Percentiles rank a stretch among this genome's conserved stretches.
Evolutionary conservation across 352 stramenopile genomes (phyloP).

Genomic region (Pythium sukuiense): DNA sequence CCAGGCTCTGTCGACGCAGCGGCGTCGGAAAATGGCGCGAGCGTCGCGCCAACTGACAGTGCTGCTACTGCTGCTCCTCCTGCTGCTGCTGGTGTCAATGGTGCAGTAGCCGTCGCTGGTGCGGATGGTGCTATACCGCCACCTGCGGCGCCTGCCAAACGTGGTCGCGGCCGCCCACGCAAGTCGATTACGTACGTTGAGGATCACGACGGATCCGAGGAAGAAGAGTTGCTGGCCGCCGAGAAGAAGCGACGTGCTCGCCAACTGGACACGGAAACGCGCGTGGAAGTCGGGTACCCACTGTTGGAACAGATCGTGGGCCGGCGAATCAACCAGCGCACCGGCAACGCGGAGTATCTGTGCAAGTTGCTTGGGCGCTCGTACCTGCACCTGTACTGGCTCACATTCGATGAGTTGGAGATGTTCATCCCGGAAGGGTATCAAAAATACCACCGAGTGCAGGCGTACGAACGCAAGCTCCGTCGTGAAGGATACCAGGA

Average conservation of each 20-base stretch:
- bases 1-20: not conserved
- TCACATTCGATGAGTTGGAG: slow-evolving; percentile 86
- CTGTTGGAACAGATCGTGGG: slow-evolving; percentile 83
- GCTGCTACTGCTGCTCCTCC: not conserved
- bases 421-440: slow-evolving; percentile 84
- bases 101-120: not conserved
- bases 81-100: not conserved
- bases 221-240: slow-evolving; percentile 46
- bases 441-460: slow-evolving; percentile 83
- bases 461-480: slow-evolving; percentile 83
- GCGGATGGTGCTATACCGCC: not conserved
- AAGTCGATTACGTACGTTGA: slow-evolving; percentile 82
- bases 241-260: slow-evolving; percentile 77
- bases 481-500: slow-evolving; percentile 81
- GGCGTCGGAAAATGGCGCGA: not conserved
- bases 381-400: slow-evolving; percentile 88
- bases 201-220: slow-evolving; percentile 66
- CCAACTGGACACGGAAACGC: slow-evolving; percentile 71
- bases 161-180: slow-evolving; percentile 37
- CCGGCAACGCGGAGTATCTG: slow-evolving; percentile 75
- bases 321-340: slow-evolving; percentile 75
- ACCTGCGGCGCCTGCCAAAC: slow-evolving; percentile 1
- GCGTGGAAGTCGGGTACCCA: slow-evolving; percentile 55
- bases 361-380: slow-evolving; percentile 88
- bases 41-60: not conserved